Evolutionary conservation across 768 basidiomycete species (phyloP), one percentile per base, ranked within the genome.

Genomic region (Lanmaoa rubissima): DNA sequence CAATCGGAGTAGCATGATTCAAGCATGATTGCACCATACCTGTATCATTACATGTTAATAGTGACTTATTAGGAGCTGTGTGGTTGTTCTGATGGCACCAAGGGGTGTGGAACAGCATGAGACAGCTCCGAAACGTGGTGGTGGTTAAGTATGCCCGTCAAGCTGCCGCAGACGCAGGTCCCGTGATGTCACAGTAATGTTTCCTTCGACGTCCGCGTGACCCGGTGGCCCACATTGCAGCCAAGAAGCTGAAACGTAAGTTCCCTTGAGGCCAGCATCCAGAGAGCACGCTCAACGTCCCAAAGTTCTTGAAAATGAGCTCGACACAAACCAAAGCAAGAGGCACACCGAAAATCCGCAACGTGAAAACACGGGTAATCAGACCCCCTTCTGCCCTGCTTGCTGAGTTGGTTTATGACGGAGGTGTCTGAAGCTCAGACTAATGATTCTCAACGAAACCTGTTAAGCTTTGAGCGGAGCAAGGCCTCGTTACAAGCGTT

Each of bases 31-130:
- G 61, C 62, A 62, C 61, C 59, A 64, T 69, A 69, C 60, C 59
- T 69, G 66, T 69, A 69, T 54, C 58, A 57, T 56, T 59, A 32
- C 61, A 62, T 57, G 60, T 55, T 62, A 65, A 66, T 66, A 61
- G 34, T 43, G 51, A 46, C 56, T 50, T 48, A 57, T 48, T 59
- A 45, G 38, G 48, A 60, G 48, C 45, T 6, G 36, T 35, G 43
- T 44, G 32, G 47, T 59, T 58, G 26, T 55, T 49, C 41, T 58
- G 51, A 54, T 17, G 54, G 6, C 36, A 38, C 41, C 41, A 46
- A 35, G 47, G 16, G 31, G 40, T 31, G 35, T 19, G 21, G 14
- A 46, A 6, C 17, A 47, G 32, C 34, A 50, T 34, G 38, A 34
- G 5, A 26, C 16, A 38, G 34, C 16, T 44, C 31, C 48, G 26